Base-by-base conservation (phyloP, 2,329 filamentous ascomycete genomes). In the Scortechinia acanthostroma region DNA sequence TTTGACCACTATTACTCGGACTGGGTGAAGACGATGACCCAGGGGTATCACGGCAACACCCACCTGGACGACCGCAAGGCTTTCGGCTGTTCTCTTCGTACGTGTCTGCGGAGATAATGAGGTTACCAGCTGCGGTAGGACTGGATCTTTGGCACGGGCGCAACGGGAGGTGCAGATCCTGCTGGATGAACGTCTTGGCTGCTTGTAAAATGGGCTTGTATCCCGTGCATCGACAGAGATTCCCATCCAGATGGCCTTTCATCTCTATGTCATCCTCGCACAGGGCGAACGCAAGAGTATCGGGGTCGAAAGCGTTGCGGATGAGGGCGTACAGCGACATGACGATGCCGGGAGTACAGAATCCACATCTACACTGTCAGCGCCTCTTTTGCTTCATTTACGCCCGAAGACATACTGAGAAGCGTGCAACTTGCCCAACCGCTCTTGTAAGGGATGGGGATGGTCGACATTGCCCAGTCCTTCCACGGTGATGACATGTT, bases 401-500 rank as follows among this genome's bases (percentile, higher is more conserved):
- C 3, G 16, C 19, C 22, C 17, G 45, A 33, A 10, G 40, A 47
- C 46, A 61, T 83, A 98, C 62, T 98, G 91, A 53, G 88, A 95
- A 43, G 93, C 93, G 66, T 95, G 93, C 22, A 86, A 80, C 64
- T 87, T 87, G 16, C 93, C 91, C 55, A 98, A 86, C 42, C 93
- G 78, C 67, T 97, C 90, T 61, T 97, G 93, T 3, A 85, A 73
- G 2, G 91, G 88, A 68, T 98, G 93, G 3, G 93, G 93, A 35
- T 75, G 80, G 61, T 93, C 85, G 21, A 88, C 83, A 60, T 86
- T 88, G 10, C 93, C 93, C 55, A 98, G 96, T 4, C 93, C 93
- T 65, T 98, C 93, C 33, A 98, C 84, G 2, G 93, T 98, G 59
- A 98, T 91, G 57, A 97, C 89, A 75, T 98, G 93, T 62, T 98